Base-by-base conservation (phyloP, 2,329 filamentous ascomycete species). In the Pseudogymnoascus sp. region DNA sequence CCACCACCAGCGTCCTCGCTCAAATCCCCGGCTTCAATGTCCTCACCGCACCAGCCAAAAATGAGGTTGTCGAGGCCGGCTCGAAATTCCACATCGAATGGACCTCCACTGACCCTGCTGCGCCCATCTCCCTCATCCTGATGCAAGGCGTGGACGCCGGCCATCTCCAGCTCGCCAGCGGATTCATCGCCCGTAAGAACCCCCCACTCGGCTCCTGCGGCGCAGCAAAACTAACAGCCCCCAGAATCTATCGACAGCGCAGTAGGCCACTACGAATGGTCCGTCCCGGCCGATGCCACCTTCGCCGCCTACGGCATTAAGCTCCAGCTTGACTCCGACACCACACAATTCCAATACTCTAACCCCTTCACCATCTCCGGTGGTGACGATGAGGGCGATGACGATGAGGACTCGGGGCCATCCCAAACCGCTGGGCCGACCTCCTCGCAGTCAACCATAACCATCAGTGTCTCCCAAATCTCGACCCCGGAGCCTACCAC, bases 341-440 rank as follows among this genome's bases (percentile, higher is more conserved):
- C 73, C 19, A 63, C 57, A 9, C 72, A 77, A 68, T 82, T 81
- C 77, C 82, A 86, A 77, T 85, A 79, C 77, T 83, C 81, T 60
- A 79, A 78, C 74, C 81, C 81, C 66, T 86, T 86, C 68, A 63
- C 65, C 59, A 66, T 71, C 58, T 48, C 59, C 7, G 63, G 62
- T 10, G 58, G 58, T n/a, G n/a, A n/a, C n/a, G n/a, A n/a, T 19
- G 15, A 9, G 7, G 10, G 9, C 10, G 37, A 10, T 18, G 37
- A 10, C 33, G 33, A 3, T 9, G 15, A 38, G 15, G 35, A 12
- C 12, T 9, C 39, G n/a, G n/a, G n/a, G n/a, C n/a, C n/a, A n/a
- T n/a, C n/a, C n/a, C n/a, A n/a, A n/a, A n/a, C n/a, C n/a, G n/a
- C n/a, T n/a, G n/a, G n/a, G n/a, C n/a, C n/a, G n/a, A n/a, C n/a